These are phyloP conservation scores for Exobasidium rhododendri DNA, from an alignment of 1,284 basidiomycete species.

Conservation along the genomic window DNA sequence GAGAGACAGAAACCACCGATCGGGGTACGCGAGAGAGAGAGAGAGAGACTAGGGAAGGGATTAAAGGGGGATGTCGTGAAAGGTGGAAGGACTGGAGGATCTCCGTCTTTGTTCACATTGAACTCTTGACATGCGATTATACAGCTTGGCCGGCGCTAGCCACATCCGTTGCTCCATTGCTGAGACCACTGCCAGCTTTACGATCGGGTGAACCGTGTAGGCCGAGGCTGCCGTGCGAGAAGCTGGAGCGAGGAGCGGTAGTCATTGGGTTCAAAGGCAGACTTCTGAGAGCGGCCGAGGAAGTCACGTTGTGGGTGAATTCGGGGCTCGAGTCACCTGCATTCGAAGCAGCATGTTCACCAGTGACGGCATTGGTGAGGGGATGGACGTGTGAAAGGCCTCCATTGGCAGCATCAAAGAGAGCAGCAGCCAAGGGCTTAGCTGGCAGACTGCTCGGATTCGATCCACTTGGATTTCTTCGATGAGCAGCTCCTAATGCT, in stretches of 20 bases:
- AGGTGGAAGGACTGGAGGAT: no score
- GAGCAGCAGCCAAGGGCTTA: constrained; percentile 46
- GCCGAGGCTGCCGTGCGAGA: neutral
- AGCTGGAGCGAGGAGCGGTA: neutral
- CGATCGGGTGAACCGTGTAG: neutral
- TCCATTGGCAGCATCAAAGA: constrained; percentile 48
- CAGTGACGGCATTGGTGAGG: constrained; percentile 21
- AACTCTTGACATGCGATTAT: no score
- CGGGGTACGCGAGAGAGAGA: no score
- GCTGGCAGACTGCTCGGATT: constrained; percentile 35
- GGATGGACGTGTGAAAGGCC: constrained; percentile 44
- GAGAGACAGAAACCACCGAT: no score
- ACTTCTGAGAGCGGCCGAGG: neutral
- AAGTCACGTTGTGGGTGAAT: neutral
- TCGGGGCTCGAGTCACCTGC: neutral
- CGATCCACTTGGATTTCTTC: constrained; percentile 35
- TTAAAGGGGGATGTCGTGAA: no score
- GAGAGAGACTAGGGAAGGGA: no score
- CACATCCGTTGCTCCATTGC: no score
- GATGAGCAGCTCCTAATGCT: constrained; percentile 31
- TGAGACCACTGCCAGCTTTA: no score
- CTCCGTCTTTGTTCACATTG: no score
- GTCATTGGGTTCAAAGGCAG: neutral
- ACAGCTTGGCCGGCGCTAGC: no score
- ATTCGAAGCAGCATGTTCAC: constrained; percentile 1